Base-by-base conservation (phyloP, 1,139 yeast genomes). In the Pichia sp. region DNA sequence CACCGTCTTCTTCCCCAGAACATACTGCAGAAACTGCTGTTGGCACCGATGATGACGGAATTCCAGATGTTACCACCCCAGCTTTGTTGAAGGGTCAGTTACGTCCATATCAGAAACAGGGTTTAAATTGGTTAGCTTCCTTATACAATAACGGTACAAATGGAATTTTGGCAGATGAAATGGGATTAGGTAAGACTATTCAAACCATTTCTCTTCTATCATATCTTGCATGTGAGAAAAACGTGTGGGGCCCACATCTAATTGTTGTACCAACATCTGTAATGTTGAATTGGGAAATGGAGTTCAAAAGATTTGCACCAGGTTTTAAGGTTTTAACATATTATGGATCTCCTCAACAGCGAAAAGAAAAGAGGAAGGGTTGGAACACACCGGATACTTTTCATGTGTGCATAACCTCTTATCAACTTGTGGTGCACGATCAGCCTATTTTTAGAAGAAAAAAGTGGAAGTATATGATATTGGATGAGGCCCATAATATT, bases 261-360 rank as follows among this genome's bases (percentile, higher is more conserved):
- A 92, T 95, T 70, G 84, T 95, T 58, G 99, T 95, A 4, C 99
- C 99, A 2, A 95, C 99, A 0, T 90, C 97, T 19, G 99, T 95
- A n/a, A 85, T 95, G 85, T 81, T 95, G 55, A 95, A 95, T 68
- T 95, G 99, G 99, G 99, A 95, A 69, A 92, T 93, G 97, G 99
- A 95, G 68, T 92, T 95, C 73, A 95, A 93, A 67, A 84, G 96
- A 63, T 95, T 95, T 76, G 98, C 98, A 0, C 99, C 99, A 0
- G 99, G 99, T 0, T 87, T 95, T 70, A 93, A 95, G 68, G 95
- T 95, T 1, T 70, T 95, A 69, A 93, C 99, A 0, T 95, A 95
- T 69, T 95, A 93, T 67, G 99, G 99, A 0, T 85, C 95, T n/a
- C 99, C 98, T 0, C 96, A 89, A 65, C 98, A 95, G 69, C 84